These are phyloP conservation scores for Oryza australiensis DNA, from an alignment of 176 grass and related monocot species.

Conservation along the genomic window DNA sequence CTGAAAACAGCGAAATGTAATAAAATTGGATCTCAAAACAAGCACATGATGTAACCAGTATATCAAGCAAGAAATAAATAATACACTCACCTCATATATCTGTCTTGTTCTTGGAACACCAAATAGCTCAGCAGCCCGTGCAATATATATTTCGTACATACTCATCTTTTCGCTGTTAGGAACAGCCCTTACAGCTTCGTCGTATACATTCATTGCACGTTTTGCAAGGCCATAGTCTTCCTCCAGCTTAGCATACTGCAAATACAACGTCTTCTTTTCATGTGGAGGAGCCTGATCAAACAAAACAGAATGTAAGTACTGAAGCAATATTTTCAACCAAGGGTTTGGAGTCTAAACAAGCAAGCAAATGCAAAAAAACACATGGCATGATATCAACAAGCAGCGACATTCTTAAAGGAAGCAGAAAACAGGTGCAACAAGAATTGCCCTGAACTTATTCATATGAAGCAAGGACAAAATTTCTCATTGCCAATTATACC, in stretches of 20 bases:
- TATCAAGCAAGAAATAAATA: conserved; percentile 21
- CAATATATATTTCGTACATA: conserved; percentile 89
- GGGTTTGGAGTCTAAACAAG: background rate
- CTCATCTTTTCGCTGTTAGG: conserved; percentile 67
- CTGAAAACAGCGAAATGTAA: background rate
- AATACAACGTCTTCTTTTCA: conserved; percentile 72
- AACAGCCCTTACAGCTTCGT: conserved; percentile 73
- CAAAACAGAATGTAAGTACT: conserved; percentile 36
- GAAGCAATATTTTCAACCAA: conserved; percentile 1
- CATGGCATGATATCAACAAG: conserved; percentile 10
- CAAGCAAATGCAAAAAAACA: conserved; percentile 11
- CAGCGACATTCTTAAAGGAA: background rate
- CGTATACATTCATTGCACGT: conserved; percentile 84
- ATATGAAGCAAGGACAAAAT: conserved; percentile 14
- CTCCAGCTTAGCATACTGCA: conserved; percentile 91
- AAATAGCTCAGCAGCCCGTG: conserved; percentile 66
- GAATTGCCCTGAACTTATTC: background rate
- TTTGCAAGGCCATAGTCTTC: conserved; percentile 85
- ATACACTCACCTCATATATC: conserved; percentile 69
- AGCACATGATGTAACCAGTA: background rate
- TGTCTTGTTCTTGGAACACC: conserved; percentile 78
- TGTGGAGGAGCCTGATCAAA: conserved; percentile 63
- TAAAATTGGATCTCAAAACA: conserved; percentile 24
- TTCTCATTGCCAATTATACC: background rate
- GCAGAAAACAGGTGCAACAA: background rate